Evolutionary conservation across 2,329 filamentous ascomycete genomes (phyloP).

Genomic region (Hirsutella minnesotensis): DNA sequence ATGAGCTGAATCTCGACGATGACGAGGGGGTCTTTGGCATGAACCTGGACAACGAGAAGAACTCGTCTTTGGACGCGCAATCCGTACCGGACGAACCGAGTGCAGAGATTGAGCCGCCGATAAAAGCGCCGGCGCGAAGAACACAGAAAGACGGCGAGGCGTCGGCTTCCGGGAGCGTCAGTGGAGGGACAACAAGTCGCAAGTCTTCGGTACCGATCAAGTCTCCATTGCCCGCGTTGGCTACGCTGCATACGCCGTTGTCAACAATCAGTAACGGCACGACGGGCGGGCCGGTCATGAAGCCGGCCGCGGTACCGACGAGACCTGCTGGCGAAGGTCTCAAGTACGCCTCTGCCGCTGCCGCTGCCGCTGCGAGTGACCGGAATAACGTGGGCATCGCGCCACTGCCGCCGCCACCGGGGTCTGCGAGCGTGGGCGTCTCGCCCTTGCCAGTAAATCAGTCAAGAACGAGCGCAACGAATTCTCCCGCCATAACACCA

Average conservation of each 20-base stretch:
- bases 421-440: slow-evolving; percentile 32
- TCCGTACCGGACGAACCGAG: slow-evolving; percentile 73
- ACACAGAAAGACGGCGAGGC: slow-evolving; percentile 46
- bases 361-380: slow-evolving; percentile 82
- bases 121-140: slow-evolving; percentile 38
- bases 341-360: slow-evolving; percentile 94
- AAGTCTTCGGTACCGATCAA: slow-evolving; percentile 84
- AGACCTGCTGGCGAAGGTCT: slow-evolving; percentile 79
- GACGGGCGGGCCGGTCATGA: slow-evolving; percentile 58
- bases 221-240: slow-evolving; percentile 83
- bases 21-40: slow-evolving; percentile 85
- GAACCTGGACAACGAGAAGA: slow-evolving; percentile 66
- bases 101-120: slow-evolving; percentile 42
- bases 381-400: slow-evolving; percentile 84
- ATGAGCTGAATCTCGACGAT: slow-evolving; percentile 83
- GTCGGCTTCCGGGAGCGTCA: slow-evolving; percentile 9
- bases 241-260: slow-evolving; percentile 71
- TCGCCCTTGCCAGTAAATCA: slow-evolving; percentile 38
- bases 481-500: slow-evolving; percentile 37
- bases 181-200: slow-evolving; percentile 42
- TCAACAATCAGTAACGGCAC: slow-evolving; percentile 47
- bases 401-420: slow-evolving; percentile 82
- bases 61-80: slow-evolving; percentile 90
- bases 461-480: slow-evolving; percentile 42
- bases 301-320: slow-evolving; percentile 77